Evolutionary conservation across 108 stramenopile species (phyloP), one percentile per base, ranked within the genome.

Genomic region (Cyclostephanos tholiformis): DNA sequence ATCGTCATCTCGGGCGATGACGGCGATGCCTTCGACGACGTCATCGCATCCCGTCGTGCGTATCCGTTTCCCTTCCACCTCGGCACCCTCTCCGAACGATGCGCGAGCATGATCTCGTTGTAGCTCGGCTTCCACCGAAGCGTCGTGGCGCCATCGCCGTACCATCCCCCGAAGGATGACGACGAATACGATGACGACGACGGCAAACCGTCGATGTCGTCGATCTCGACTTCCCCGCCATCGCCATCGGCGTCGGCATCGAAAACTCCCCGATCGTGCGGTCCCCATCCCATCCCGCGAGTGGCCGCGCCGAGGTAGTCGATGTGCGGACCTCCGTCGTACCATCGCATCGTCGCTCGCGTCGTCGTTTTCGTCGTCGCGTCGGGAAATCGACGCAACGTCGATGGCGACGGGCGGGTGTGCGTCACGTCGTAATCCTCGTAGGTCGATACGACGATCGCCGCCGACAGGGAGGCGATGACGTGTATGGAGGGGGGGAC

Each of bases 91-190:
- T 88, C 74, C 44, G 27, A 43, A 32, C 90, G 77, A 84, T 94
- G 93, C 35, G 71, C 38, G 38, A 82, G 61, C 91, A 94, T 90
- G 27, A 94, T 82, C 84, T 94, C 93, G 75, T 94, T 94, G 72
- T 94, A 94, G 19, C 86, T 86, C 4, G 76, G 90, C 17, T 87
- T 80, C 38, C 51, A 53, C 20, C 73, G 71, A 12, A 83, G 58
- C 9, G 69, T 53, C 4, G 69, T 48, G 4, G 80, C 80, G 71
- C 74, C 61, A 12, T 41, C 59, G 50, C 80, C 80, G 62, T 81
- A 81, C 80, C 80, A 81, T 20, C 62, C 64, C 51, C 71, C 80
- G 61, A 81, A 48, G 13, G 63, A 64, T 2, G 44, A 46, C 44
- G 44, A 16, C 41, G 41, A 64, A 2, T 13, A 46, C 44, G 44